Evolutionary conservation across 2,329 filamentous ascomycete genomes (phyloP).

Genomic region (Triangularia setosa): DNA sequence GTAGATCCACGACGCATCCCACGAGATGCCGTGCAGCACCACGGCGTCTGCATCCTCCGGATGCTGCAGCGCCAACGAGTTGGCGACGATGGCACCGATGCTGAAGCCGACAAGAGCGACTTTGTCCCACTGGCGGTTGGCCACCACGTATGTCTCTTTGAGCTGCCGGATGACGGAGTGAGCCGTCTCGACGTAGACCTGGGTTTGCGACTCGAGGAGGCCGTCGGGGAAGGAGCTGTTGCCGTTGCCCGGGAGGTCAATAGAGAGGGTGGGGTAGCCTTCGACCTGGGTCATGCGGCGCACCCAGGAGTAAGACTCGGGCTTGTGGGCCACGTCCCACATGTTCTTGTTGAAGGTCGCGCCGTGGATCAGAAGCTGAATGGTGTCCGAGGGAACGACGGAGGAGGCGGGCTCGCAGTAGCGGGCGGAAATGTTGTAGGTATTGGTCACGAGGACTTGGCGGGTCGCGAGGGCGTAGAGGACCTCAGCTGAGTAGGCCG

Average conservation of each 20-base stretch:
- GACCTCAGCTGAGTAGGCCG: background rate
- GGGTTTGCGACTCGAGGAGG: background rate
- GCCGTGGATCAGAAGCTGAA: background rate
- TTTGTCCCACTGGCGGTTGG: background rate
- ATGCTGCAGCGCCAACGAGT: background rate
- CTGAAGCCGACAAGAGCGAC: background rate
- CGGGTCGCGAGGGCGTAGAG: background rate
- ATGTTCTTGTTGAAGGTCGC: background rate
- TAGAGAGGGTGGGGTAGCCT: background rate
- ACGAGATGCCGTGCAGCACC: background rate
- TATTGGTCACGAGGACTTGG: background rate
- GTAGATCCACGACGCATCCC: background rate
- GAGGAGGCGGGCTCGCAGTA: background rate
- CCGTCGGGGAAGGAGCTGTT: background rate
- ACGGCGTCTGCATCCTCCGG: background rate
- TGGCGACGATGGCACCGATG: background rate
- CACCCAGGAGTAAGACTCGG: background rate
- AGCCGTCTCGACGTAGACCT: background rate
- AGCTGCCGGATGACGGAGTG: background rate
- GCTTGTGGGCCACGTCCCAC: background rate
- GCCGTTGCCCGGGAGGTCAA: background rate
- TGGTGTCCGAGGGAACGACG: background rate
- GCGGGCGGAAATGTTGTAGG: background rate
- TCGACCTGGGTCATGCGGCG: background rate
- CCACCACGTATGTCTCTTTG: background rate